These are phyloP conservation scores for Paxillus involutus DNA, from an alignment of 768 basidiomycete species.

Conservation along the genomic window DNA sequence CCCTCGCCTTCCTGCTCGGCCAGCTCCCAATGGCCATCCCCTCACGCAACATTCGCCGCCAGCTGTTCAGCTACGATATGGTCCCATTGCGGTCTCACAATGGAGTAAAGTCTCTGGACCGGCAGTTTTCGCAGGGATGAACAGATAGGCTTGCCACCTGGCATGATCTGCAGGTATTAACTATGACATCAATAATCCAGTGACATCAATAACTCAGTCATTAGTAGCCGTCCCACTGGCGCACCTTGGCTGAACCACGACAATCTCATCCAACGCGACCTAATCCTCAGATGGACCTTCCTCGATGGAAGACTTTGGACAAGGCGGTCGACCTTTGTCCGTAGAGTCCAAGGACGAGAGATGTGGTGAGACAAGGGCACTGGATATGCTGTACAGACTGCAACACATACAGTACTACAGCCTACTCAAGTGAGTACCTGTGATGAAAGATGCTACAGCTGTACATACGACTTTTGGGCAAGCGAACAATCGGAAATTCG, in stretches of 20 bases:
- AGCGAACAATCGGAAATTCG: constrained; percentile 16
- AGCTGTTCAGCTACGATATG: constrained; percentile 44
- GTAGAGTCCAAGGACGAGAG: no score
- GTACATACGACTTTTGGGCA: constrained; percentile 18
- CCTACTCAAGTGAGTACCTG: constrained; percentile 10
- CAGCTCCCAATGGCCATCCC: constrained; percentile 23
- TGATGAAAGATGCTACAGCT: constrained; percentile 5
- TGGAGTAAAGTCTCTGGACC: constrained; percentile 82
- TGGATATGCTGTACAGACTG: constrained; percentile 2
- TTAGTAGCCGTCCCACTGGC: no score
- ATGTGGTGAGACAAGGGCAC: not conserved
- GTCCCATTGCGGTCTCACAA: constrained; percentile 58
- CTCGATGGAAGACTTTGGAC: not conserved
- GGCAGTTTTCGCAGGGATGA: constrained; percentile 58
- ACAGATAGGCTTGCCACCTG: constrained; percentile 43
- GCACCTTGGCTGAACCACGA: no score
- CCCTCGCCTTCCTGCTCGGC: constrained; percentile 15
- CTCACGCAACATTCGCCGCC: constrained; percentile 18
- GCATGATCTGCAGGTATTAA: not conserved
- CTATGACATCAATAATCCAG: no score
- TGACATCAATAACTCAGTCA: no score
- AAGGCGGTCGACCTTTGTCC: not conserved
- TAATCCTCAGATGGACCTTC: not conserved
- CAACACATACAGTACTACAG: constrained; percentile 12
- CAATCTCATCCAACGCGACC: not conserved